Percentiles rank a stretch among this genome's conserved stretches.
Conservation (phyloP, 805 yeast species). For the Candida schatavii region DNA sequence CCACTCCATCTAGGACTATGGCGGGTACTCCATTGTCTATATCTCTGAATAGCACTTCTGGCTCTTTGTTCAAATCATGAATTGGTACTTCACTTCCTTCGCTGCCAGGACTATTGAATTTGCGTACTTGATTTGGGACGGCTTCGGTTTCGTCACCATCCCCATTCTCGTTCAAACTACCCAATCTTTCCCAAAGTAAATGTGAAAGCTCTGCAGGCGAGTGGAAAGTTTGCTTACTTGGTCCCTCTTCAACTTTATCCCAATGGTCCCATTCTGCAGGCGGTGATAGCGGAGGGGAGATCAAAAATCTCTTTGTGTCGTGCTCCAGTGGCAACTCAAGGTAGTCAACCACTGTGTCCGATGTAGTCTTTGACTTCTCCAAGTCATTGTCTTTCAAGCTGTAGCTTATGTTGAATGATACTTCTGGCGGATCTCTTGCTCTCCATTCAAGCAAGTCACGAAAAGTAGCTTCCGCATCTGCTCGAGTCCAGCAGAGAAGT, state of each 20-base stretch:
- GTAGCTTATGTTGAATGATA: constrained; percentile 19
- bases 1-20: constrained; percentile 33
- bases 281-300: constrained; percentile 46
- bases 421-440: neutral
- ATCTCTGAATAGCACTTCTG: constrained; percentile 37
- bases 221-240: constrained; percentile 31
- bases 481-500: constrained; percentile 26
- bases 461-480: constrained; percentile 20
- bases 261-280: constrained; percentile 45
- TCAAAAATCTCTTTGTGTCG: constrained; percentile 36
- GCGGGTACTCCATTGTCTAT: constrained; percentile 40
- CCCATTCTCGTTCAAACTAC: constrained; percentile 33
- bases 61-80: constrained; percentile 26
- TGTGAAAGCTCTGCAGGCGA: constrained; percentile 41
- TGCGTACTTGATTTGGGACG: constrained; percentile 20
- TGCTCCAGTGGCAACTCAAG: constrained; percentile 40
- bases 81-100: constrained; percentile 8
- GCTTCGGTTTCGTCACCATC: neutral
- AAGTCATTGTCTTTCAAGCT: constrained; percentile 33
- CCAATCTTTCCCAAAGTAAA: constrained; percentile 42
- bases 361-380: constrained; percentile 9
- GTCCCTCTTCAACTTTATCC: constrained; percentile 41
- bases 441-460: constrained; percentile 10
- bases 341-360: constrained; percentile 19
- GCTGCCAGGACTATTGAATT: constrained; percentile 17